Percentiles rank a stretch among this genome's conserved stretches.
phyloP scores from a whole-genome alignment of 129 eudicot species.

The Escallonia rubra region DNA sequence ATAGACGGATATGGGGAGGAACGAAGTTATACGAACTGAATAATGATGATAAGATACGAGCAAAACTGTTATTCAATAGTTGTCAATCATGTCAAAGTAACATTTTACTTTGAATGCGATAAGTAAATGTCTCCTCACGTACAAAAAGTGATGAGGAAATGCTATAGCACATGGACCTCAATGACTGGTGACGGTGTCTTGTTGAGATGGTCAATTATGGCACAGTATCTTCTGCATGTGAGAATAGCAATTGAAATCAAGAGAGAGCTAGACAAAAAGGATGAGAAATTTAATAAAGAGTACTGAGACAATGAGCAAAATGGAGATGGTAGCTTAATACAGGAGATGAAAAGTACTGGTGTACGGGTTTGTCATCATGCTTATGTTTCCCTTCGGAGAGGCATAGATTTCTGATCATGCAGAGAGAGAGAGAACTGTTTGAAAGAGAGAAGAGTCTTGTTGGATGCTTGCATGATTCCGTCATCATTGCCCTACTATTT shows the following conservation, averaged over 20 bases:
- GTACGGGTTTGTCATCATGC: constrained; percentile 5
- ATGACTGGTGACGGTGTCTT: no score
- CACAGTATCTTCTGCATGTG: not conserved
- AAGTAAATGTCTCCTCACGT: not conserved
- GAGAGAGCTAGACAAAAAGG: not conserved
- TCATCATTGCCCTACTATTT: constrained; percentile 24
- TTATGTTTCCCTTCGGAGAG: constrained; percentile 21
- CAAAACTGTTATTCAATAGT: not conserved
- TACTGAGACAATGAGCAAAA: not conserved
- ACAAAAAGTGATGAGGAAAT: not conserved
- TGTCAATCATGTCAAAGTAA: not conserved
- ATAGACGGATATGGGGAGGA: constrained; percentile 20
- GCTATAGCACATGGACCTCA: not conserved
- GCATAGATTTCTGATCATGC: constrained; percentile 6
- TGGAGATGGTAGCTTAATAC: not conserved
- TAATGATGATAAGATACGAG: not conserved
- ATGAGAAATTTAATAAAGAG: not conserved
- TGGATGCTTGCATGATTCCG: constrained; percentile 21
- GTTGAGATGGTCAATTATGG: no score
- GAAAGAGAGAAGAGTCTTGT: not conserved
- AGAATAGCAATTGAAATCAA: not conserved
- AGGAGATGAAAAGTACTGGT: not conserved
- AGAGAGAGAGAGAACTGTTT: constrained; percentile 1
- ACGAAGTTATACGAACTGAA: no score
- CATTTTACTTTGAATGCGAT: not conserved